Evolutionary conservation across 331 rosid genomes (phyloP).

Genomic region (Malus hybrid): DNA sequence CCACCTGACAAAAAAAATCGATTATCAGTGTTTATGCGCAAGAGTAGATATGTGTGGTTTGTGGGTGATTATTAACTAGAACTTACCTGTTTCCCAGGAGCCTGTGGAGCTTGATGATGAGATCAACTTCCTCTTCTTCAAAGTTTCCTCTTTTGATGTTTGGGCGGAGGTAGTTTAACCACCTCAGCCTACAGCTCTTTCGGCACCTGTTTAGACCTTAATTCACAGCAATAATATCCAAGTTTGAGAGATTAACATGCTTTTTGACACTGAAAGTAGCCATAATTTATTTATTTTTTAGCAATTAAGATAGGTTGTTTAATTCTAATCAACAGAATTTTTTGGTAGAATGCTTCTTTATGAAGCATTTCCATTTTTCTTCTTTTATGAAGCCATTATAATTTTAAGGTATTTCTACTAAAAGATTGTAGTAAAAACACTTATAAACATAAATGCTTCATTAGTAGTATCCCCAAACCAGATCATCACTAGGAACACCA

Average conservation of each 20-base stretch:
- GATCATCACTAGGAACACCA: too few species aligned
- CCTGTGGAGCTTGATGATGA: conserved; percentile 55
- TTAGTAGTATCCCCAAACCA: too few species aligned
- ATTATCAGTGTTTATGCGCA: not conserved
- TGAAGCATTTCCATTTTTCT: too few species aligned
- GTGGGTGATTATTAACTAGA: not conserved
- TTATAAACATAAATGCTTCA: too few species aligned
- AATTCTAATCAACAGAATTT: not conserved
- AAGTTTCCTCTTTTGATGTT: conserved; percentile 57
- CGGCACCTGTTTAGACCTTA: conserved; percentile 58
- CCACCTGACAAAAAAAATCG: conserved; percentile 37
- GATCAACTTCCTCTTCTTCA: conserved; percentile 45
- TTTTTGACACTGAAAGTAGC: too few species aligned
- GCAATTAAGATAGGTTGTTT: not conserved
- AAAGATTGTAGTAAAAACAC: too few species aligned
- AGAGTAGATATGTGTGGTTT: not conserved
- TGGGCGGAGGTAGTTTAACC: conserved; percentile 65
- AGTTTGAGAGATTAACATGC: too few species aligned
- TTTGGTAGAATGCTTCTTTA: too few species aligned
- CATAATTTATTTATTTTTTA: too few species aligned
- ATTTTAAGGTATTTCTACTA: too few species aligned
- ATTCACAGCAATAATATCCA: not conserved
- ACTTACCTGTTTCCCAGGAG: conserved; percentile 52
- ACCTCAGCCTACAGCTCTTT: conserved; percentile 61
- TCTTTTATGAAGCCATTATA: too few species aligned